Evolutionary conservation across 441 rosid genomes (phyloP), one percentile per base, ranked within the genome.

Genomic region (Arabidopsis lyrata): DNA sequence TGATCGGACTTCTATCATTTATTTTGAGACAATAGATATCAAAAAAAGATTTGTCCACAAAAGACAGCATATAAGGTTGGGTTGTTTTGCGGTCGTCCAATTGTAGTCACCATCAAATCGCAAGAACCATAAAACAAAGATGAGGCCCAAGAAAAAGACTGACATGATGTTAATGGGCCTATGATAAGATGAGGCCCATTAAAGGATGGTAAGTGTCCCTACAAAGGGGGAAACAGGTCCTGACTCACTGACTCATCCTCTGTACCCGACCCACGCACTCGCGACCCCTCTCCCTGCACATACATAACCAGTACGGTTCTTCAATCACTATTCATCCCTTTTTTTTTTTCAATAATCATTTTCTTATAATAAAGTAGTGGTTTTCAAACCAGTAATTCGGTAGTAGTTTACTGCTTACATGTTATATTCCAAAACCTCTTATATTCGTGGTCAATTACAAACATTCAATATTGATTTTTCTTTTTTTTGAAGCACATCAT

Each of bases 191-290:
- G 12, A 36, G 54, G 75, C 66, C 75, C 66, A 47, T 55, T 7
- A 53, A 53, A 10, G 31, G 61, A 31, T 2, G 27, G 9, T 52
- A 24, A 62, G 42, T 52, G 63, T 42, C 78, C 61, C 20, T 74
- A 58, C 49, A 15, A 32, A 67, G 54, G 48, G 49, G 74, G 65
- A 68, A 75, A 63, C 74, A 68, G 4, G 57, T 54, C 69, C 79
- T 75, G 74, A 75, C 75, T 54, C 59, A 44, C 75, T 75, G 65
- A 68, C 79, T 63, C 79, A 68, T 61, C 73, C 66, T 47, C 70
- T 63, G 77, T 65, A 65, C 64, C 8, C 27, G 59, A 57, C 60
- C 77, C 72, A 73, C 60, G 72, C 53, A 65, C 77, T 73, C 44
- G 31, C 65, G 72, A 57, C 72, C 66, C 72, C 52, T 66, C 66